These are phyloP conservation scores for Stentor coeruleus DNA, from an alignment of 73 alveolate genomes.

Conservation along the genomic window DNA sequence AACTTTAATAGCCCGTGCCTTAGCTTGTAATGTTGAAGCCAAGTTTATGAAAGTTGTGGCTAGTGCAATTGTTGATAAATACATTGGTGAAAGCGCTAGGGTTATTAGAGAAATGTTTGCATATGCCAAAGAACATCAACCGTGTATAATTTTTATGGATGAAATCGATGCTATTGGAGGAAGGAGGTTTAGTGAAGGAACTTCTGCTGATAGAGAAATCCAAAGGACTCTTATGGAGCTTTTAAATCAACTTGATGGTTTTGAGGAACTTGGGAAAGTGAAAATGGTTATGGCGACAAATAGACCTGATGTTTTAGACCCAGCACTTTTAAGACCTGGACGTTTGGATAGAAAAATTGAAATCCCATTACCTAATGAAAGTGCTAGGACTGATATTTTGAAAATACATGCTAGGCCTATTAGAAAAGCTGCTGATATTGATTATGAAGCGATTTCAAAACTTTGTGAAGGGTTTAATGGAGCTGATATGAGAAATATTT, in stretches of 20 bases:
- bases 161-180: slow-evolving; percentile 99
- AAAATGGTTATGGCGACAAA: slow-evolving; percentile 99
- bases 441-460: slow-evolving; percentile 75
- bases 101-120: slow-evolving; percentile 99
- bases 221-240: slow-evolving; percentile 98
- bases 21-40: slow-evolving; percentile 96
- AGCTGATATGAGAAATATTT: slow-evolving; percentile 99
- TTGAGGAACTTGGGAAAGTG: slow-evolving; percentile 97
- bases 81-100: slow-evolving; percentile 99
- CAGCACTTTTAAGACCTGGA: slow-evolving; percentile 99
- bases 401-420: slow-evolving; percentile 96
- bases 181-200: slow-evolving; percentile 89
- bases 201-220: slow-evolving; percentile 98
- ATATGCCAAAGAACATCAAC: slow-evolving; percentile 97
- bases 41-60: slow-evolving; percentile 97
- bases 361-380: slow-evolving; percentile 98
- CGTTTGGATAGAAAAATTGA: slow-evolving; percentile 98
- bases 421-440: slow-evolving; percentile 98
- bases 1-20: slow-evolving; percentile 98
- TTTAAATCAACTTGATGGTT: slow-evolving; percentile 98
- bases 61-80: slow-evolving; percentile 97
- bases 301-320: slow-evolving; percentile 99
- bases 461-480: slow-evolving; percentile 98
- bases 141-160: slow-evolving; percentile 95
- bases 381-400: slow-evolving; percentile 88